Evolutionary conservation across 164 flowering plant genomes (phyloP).

Genomic region (Magnolia officinalis): DNA sequence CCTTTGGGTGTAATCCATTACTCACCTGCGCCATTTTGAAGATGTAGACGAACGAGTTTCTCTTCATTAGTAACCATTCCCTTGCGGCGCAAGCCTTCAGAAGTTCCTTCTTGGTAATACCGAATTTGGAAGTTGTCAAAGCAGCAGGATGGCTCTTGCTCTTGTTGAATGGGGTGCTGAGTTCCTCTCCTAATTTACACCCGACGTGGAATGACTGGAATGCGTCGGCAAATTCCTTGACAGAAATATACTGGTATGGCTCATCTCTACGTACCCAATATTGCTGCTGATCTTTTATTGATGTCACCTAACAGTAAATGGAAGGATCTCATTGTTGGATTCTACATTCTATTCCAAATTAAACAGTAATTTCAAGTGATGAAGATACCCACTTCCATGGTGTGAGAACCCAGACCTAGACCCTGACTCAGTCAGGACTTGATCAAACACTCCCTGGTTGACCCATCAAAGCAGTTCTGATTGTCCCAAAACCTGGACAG

Average conservation of each 20-base stretch:
- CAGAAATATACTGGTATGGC: conserved; percentile 41
- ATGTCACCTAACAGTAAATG: conserved; percentile 42
- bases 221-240: conserved; percentile 50
- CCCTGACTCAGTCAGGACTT: neutral
- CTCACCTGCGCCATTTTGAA: conserved; percentile 45
- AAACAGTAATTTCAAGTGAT: neutral
- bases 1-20: conserved; percentile 8
- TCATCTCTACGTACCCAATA: conserved; percentile 49
- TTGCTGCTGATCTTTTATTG: conserved; percentile 61
- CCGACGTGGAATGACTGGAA: conserved; percentile 55
- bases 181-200: conserved; percentile 35
- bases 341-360: neutral
- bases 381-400: neutral
- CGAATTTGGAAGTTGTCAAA: conserved; percentile 39
- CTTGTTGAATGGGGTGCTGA: conserved; percentile 48
- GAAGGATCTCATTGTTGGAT: neutral
- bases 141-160: conserved; percentile 53
- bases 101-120: conserved; percentile 38
- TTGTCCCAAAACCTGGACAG: neutral
- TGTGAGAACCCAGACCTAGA: neutral
- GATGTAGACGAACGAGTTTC: conserved; percentile 52
- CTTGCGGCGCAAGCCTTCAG: conserved; percentile 43
- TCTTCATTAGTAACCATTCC: conserved; percentile 50
- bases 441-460: neutral
- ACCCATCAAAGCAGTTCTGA: neutral